Conservation (phyloP, 2,329 filamentous ascomycete genomes). For the Monosporascus sp. region DNA sequence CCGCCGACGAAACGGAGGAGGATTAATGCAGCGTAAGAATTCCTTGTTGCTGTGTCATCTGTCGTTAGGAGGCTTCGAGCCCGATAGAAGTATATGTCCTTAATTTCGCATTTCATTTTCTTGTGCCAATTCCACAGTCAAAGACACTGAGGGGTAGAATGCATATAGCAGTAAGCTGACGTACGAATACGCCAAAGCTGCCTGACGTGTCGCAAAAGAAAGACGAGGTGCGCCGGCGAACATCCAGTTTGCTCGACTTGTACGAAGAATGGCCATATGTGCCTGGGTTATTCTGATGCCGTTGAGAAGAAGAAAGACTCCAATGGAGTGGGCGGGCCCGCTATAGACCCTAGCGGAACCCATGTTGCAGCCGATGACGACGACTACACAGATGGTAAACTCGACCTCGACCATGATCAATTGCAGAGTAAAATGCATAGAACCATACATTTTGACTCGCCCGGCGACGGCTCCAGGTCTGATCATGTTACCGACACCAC, state of each 20-base stretch:
- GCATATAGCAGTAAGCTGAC: conserved; percentile 15
- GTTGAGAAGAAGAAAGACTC: conserved; percentile 39
- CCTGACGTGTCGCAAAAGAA: conserved; percentile 68
- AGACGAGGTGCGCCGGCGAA: conserved; percentile 70
- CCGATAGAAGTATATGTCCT: conserved; percentile 1
- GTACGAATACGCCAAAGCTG: conserved; percentile 41
- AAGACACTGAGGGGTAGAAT: conserved; percentile 1
- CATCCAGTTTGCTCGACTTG: conserved; percentile 69
- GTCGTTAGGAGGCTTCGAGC: conserved; percentile 8
- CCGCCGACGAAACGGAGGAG: conserved; percentile 73
- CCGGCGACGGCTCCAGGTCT: conserved; percentile 17
- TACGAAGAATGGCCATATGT: conserved; percentile 63
- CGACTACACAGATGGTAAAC: conserved; percentile 28
- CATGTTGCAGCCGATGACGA: conserved; percentile 31
- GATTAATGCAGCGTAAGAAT: conserved; percentile 70
- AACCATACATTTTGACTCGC: conserved; percentile 18
- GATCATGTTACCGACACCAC: conserved; percentile 19
- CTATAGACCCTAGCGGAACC: conserved; percentile 17
- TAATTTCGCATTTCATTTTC: conserved; percentile 5
- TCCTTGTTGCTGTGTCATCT: conserved; percentile 11
- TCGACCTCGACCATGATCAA: conserved; percentile 24
- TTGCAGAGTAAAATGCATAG: conserved; percentile 21
- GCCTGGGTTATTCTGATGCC: conserved; percentile 60
- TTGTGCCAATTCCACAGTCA: conserved; percentile 2
- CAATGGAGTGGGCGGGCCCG: conserved; percentile 5